Percentiles rank a stretch among this genome's conserved stretches.
Conservation (phyloP, 768 basidiomycete genomes). For the Pleurotus citrinopileatus region DNA sequence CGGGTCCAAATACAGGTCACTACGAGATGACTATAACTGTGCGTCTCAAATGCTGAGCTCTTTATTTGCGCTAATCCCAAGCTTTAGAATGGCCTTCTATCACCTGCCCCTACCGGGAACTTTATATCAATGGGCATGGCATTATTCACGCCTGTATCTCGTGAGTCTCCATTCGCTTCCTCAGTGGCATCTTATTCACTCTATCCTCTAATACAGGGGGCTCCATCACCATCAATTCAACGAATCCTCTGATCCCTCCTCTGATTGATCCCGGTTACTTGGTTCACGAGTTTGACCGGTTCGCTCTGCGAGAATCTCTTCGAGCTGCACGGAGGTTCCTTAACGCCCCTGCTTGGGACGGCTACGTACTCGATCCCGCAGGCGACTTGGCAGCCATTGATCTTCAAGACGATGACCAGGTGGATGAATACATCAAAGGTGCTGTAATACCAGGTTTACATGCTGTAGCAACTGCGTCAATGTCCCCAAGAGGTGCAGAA, state of each 20-base stretch:
- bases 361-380: constrained; percentile 14
- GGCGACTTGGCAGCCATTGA: constrained; percentile 6
- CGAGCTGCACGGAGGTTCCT: constrained; percentile 19
- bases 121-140: constrained; percentile 18
- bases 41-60: no score
- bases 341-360: constrained; percentile 15
- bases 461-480: constrained; percentile 21
- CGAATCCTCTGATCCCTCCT: constrained; percentile 36
- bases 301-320: constrained; percentile 20
- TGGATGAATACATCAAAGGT: constrained; percentile 13
- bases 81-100: constrained; percentile 4
- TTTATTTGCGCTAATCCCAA: no score
- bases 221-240: constrained; percentile 28
- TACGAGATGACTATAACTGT: constrained; percentile 31
- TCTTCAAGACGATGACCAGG: constrained; percentile 16
- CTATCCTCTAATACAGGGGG: constrained; percentile 17
- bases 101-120: constrained; percentile 15
- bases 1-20: constrained; percentile 34
- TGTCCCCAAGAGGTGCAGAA: constrained; percentile 19
- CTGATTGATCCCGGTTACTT: constrained; percentile 36
- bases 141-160: constrained; percentile 23
- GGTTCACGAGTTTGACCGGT: constrained; percentile 18
- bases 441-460: constrained; percentile 17
- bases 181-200: constrained; percentile 1
- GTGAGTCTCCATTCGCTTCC: constrained; percentile 13